Percentiles rank a stretch among this genome's conserved stretches.
phyloP scores from a whole-genome alignment of 352 stramenopile genomes.

The Globisporangium cederbergense region DNA sequence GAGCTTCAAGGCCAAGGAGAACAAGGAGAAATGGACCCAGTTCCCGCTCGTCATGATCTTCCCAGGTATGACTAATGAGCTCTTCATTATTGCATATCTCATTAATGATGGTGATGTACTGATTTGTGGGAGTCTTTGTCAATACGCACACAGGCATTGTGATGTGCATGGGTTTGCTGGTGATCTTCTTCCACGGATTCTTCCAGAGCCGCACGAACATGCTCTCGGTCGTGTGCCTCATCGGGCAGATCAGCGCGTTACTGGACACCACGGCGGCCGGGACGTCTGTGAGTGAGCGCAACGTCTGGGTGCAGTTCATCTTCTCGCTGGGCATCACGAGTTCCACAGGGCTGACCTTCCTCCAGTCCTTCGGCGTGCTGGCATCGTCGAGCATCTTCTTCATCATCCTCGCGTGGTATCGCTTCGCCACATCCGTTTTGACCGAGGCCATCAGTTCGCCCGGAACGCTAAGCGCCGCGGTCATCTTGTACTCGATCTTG shows the following conservation, averaged over 20 bases:
- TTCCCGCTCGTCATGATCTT: conserved; percentile 81
- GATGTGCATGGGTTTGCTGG: conserved; percentile 67
- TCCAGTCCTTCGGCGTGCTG: conserved; percentile 61
- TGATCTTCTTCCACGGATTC: conserved; percentile 54
- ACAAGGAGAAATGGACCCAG: conserved; percentile 60
- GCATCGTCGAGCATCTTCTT: conserved; percentile 65
- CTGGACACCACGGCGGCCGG: conserved; percentile 72
- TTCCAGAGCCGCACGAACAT: conserved; percentile 56
- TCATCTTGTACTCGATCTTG: conserved; percentile 76
- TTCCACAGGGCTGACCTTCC: conserved; percentile 72
- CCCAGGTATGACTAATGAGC: conserved; percentile 25
- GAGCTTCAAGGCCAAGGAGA: conserved; percentile 73
- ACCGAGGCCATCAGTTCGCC: conserved; percentile 52
- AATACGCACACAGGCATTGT: conserved; percentile 38
- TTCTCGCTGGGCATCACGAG: conserved; percentile 82
- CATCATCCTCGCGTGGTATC: conserved; percentile 70
- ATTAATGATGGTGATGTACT: background rate
- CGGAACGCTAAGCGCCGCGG: conserved; percentile 65
- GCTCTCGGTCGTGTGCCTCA: conserved; percentile 60
- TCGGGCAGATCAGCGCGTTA: conserved; percentile 70
- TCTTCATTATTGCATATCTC: background rate
- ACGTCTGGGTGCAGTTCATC: conserved; percentile 87
- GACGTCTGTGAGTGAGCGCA: conserved; percentile 72
- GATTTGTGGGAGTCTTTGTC: background rate
- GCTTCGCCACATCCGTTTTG: conserved; percentile 30